Base-by-base conservation (phyloP, 805 yeast genomes). In the Zygoascus bituminiphila region DNA sequence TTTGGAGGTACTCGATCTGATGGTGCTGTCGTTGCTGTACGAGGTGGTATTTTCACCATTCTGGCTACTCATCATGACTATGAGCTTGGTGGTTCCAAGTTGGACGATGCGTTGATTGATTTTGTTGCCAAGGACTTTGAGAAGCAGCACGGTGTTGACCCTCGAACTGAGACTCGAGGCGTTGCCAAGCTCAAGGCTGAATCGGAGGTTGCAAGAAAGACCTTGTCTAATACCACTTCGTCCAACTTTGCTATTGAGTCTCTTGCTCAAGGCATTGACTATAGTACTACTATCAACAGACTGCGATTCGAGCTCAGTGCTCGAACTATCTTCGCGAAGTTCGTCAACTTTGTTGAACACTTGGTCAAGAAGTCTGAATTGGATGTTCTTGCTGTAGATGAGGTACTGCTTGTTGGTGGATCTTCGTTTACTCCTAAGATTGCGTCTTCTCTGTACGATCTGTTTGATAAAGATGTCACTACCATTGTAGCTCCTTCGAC, bases 1-100 rank as follows among this genome's bases (percentile, higher is more conserved):
- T 86, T 93, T 61, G 98, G 98, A 66, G 97, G 96, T 63, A 76
- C 88, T 58, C 79, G 98, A 70, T 82, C 95, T 38, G 98, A 93
- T 64, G 96, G 89, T 53, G 96, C 98, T 51, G 89, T 93, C 45
- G 73, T 93, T 60, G 81, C 97, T 37, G 85, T 83, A 47, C 82
- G 97, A 73, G 96, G 96, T 55, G 98, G 98, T 61, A 78, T 93
- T 57, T 76, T 86, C 70, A 91, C 98, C 48, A 74, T 88, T 42
- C 74, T 93, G 58, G 83, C 95, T 51, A 87, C 96, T 56, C 79
- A 80, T 51, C 95, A 88, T 63, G 84, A 86, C 65, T 73, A 73
- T 58, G 80, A 77, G 47, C 77, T 93, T 52, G 98, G 98, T 62
- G 98, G 98, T 66, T 84, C 80, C 59, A 73, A 79, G 64, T 75